Percentiles rank a stretch among this genome's conserved stretches.
Evolutionary conservation across 2,329 filamentous ascomycete genomes (phyloP).

Genomic region (Raffaelea ambrosiae): DNA sequence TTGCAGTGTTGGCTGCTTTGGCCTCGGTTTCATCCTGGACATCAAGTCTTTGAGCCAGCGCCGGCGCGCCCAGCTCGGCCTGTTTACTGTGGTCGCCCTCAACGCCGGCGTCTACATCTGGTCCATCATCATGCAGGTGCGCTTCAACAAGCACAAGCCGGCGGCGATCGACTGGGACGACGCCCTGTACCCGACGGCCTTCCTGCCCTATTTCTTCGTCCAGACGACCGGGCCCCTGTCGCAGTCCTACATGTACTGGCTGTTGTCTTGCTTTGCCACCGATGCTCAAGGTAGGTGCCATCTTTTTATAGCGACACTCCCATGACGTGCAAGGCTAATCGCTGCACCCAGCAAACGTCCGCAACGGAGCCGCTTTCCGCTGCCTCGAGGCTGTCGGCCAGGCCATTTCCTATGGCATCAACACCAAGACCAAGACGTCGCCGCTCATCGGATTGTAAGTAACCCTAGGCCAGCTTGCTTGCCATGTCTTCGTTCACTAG

Average conservation of each 20-base stretch:
- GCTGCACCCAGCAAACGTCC: conserved; percentile 5
- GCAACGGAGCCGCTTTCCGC: conserved; percentile 5
- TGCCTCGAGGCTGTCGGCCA: conserved; percentile 4
- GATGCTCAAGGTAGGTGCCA: conserved; percentile 26
- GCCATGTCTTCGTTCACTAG: too few species aligned
- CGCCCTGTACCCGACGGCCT: conserved; percentile 28
- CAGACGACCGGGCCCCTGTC: conserved; percentile 30
- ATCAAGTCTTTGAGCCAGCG: conserved; percentile 29
- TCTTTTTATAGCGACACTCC: too few species aligned
- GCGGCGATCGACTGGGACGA: conserved; percentile 39
- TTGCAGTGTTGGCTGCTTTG: conserved; percentile 32
- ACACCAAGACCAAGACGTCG: conserved; percentile 1
- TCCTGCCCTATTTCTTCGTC: conserved; percentile 40
- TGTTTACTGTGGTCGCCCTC: conserved; percentile 33
- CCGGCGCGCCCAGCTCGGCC: conserved; percentile 34
- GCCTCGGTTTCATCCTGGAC: conserved; percentile 36
- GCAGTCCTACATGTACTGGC: conserved; percentile 36
- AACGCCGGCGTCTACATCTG: conserved; percentile 40
- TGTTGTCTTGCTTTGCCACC: conserved; percentile 31
- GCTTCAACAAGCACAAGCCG: conserved; percentile 27
- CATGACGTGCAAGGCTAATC: too few species aligned
- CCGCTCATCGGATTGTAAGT: conserved; percentile 5
- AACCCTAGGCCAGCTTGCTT: neutral
- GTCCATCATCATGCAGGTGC: conserved; percentile 37
- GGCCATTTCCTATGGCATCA: conserved; percentile 5